A percentile compares a stretch with the other conserved stretches of the same genome.
These are phyloP conservation scores for Waltergamsia citrina DNA, from an alignment of 2,329 filamentous ascomycete species.

Conservation along the genomic window DNA sequence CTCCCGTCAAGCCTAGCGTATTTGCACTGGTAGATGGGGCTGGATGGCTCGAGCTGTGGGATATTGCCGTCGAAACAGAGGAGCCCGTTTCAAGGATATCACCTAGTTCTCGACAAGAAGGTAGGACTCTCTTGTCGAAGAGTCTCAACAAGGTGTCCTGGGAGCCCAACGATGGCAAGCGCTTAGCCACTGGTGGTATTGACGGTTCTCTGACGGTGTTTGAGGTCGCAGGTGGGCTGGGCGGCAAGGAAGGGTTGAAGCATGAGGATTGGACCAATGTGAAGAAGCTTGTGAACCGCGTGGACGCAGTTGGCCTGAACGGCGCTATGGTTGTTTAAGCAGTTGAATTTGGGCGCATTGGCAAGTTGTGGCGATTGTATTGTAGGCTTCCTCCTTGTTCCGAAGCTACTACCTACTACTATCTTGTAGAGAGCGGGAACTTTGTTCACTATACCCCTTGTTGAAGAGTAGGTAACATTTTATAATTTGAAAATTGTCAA, in stretches of 20 bases:
- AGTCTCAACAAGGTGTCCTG: conserved; percentile 92
- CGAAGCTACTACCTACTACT: too few species aligned
- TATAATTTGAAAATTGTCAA: too few species aligned
- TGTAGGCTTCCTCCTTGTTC: too few species aligned
- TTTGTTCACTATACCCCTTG: too few species aligned
- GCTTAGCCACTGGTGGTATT: conserved; percentile 82
- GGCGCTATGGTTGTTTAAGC: conserved; percentile 30
- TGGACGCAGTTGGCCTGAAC: conserved; percentile 53
- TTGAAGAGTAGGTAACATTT: too few species aligned
- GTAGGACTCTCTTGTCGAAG: conserved; percentile 63
- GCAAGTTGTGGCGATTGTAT: too few species aligned
- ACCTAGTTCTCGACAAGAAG: conserved; percentile 57
- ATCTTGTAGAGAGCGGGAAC: too few species aligned
- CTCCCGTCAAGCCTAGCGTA: conserved; percentile 84
- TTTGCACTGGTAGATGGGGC: conserved; percentile 93
- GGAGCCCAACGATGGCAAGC: conserved; percentile 82
- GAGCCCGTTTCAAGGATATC: conserved; percentile 77
- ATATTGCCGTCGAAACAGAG: conserved; percentile 85
- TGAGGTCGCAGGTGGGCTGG: conserved; percentile 74
- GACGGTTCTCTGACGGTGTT: conserved; percentile 88
- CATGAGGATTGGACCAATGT: conserved; percentile 89
- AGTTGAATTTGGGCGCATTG: background rate
- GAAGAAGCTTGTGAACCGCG: conserved; percentile 74
- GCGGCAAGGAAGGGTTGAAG: conserved; percentile 74
- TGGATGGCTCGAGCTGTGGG: conserved; percentile 89